Evolutionary conservation across 1,284 basidiomycete genomes (phyloP).

Genomic region (Fistulinella staudtii): DNA sequence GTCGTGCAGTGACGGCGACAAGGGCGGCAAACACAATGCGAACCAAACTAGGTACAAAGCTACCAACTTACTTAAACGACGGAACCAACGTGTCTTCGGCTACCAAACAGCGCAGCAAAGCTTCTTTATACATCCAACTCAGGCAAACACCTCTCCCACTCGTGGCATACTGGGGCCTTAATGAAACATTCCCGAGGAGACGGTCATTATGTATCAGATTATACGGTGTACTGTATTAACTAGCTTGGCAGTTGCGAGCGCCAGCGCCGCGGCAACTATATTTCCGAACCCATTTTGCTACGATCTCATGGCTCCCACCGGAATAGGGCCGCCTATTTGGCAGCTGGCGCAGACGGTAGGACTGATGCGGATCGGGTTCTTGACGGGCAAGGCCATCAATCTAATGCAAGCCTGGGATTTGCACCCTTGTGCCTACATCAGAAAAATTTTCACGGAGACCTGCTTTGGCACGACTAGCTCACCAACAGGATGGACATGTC

Average conservation of each 20-base stretch:
- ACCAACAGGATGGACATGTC: constrained; percentile 59
- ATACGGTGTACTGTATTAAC: constrained; percentile 22
- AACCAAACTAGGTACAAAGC: constrained; percentile 8
- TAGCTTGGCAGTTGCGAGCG: constrained; percentile 8
- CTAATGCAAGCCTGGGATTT: constrained; percentile 55
- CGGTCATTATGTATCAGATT: constrained; percentile 26
- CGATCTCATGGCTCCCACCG: constrained; percentile 20
- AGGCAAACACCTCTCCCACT: background rate
- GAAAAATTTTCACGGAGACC: background rate
- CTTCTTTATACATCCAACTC: background rate
- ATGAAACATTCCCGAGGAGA: too few relatives aligned
- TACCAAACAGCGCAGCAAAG: background rate
- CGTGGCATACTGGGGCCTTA: too few relatives aligned
- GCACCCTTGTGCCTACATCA: constrained; percentile 47
- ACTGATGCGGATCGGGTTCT: constrained; percentile 71
- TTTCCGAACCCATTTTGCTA: constrained; percentile 10
- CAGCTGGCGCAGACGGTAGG: constrained; percentile 58
- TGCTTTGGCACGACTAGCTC: constrained; percentile 19
- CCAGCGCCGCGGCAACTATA: constrained; percentile 17
- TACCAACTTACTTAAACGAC: too few relatives aligned
- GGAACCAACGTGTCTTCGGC: too few relatives aligned
- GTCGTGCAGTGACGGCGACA: background rate
- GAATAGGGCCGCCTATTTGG: constrained; percentile 15
- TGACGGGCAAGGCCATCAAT: constrained; percentile 65
- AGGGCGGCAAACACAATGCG: constrained; percentile 9